Percentiles rank a stretch among this genome's conserved stretches.
Evolutionary conservation across 2,329 filamentous ascomycete species (phyloP).

Genomic region (Purpureocillium lavendulum): DNA sequence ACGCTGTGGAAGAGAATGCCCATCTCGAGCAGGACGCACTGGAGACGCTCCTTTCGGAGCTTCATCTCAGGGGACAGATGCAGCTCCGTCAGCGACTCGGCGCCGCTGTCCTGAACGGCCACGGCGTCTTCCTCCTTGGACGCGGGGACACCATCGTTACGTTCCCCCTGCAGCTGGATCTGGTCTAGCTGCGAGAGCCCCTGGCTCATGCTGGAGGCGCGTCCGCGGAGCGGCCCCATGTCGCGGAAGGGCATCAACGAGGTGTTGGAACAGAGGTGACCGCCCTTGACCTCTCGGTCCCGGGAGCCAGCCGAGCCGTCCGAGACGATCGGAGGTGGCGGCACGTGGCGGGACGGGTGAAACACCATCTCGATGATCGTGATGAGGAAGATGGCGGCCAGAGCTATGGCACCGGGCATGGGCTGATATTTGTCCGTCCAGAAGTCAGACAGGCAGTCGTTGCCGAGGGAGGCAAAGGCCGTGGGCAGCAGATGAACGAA

Average conservation of each 20-base stretch:
- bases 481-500: slow-evolving; percentile 69
- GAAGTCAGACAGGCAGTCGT: slow-evolving; percentile 62
- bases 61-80: slow-evolving; percentile 42
- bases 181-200: slow-evolving; percentile 20
- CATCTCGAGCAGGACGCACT: slow-evolving; percentile 70
- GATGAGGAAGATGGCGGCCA: slow-evolving; percentile 70
- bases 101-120: slow-evolving; percentile 10
- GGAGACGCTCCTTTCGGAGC: slow-evolving; percentile 57
- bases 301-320: background rate
- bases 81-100: slow-evolving; percentile 14
- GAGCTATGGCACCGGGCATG: slow-evolving; percentile 72
- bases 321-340: slow-evolving; percentile 7
- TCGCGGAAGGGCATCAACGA: slow-evolving; percentile 21
- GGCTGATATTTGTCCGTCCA: slow-evolving; percentile 70
- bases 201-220: slow-evolving; percentile 24
- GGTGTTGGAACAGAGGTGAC: slow-evolving; percentile 9
- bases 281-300: background rate
- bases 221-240: slow-evolving; percentile 23
- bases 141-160: background rate
- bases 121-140: slow-evolving; percentile 7
- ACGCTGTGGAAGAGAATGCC: slow-evolving; percentile 58
- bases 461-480: slow-evolving; percentile 53
- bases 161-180: background rate
- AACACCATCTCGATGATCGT: slow-evolving; percentile 71
- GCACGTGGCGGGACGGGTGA: slow-evolving; percentile 29